A percentile compares a stretch with the other conserved stretches of the same genome.
Conservation (phyloP, 169 alveolate species). For the Sarcocystis neurona region DNA sequence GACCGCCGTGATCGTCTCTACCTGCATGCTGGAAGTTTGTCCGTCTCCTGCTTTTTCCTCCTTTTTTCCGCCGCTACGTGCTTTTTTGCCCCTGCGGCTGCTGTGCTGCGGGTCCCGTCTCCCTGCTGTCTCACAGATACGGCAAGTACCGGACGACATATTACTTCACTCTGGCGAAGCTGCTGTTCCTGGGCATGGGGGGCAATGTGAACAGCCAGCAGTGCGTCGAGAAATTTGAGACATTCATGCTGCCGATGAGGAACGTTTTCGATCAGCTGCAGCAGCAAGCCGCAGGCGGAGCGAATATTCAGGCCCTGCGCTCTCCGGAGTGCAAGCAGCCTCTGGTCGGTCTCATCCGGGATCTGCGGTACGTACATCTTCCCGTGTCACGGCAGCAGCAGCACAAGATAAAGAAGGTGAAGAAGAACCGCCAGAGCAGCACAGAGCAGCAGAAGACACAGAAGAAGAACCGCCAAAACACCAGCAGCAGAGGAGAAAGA, state of each 20-base stretch:
- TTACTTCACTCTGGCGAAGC: slow-evolving; percentile 87
- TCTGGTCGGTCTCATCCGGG: slow-evolving; percentile 88
- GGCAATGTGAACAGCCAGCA: slow-evolving; percentile 30
- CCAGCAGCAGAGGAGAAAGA: too few relatives aligned
- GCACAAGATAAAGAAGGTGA: too few relatives aligned
- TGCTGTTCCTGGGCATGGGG: slow-evolving; percentile 74
- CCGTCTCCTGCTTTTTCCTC: not conserved
- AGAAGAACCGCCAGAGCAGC: too few relatives aligned
- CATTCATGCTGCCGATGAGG: slow-evolving; percentile 82
- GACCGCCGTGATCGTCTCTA: too few relatives aligned
- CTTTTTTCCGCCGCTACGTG: not conserved
- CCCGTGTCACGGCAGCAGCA: too few relatives aligned
- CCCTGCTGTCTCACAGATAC: slow-evolving; percentile 61
- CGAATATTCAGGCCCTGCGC: slow-evolving; percentile 67
- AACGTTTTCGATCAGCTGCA: slow-evolving; percentile 72
- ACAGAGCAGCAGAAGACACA: too few relatives aligned
- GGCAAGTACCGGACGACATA: slow-evolving; percentile 89
- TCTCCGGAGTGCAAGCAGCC: slow-evolving; percentile 77
- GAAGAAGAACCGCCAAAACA: too few relatives aligned
- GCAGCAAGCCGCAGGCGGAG: slow-evolving; percentile 72
- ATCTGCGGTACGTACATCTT: too few relatives aligned
- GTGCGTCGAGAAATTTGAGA: slow-evolving; percentile 74
- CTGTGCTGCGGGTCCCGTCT: not conserved
- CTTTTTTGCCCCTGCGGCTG: not conserved
- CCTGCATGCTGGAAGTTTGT: not conserved